These are phyloP conservation scores for Solanum aculeatissimum DNA, from an alignment of 305 asterid species.

Conservation along the genomic window DNA sequence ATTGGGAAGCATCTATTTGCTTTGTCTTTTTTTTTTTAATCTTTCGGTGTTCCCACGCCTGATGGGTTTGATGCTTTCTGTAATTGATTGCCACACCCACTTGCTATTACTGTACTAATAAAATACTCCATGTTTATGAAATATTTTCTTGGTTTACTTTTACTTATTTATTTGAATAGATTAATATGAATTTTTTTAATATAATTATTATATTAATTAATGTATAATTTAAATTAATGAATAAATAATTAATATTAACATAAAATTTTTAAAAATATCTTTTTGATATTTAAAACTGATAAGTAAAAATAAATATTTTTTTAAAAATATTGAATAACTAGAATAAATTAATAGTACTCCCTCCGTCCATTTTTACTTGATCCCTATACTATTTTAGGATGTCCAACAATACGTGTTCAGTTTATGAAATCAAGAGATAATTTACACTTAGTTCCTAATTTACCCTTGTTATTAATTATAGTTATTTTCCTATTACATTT, in stretches of 20 bases:
- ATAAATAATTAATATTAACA: no score
- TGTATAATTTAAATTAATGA: no score
- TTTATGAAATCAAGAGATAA: no score
- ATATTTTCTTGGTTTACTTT: not conserved
- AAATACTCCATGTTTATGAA: not conserved
- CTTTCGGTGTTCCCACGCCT: not conserved
- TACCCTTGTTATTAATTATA: no score
- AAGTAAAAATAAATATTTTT: not conserved
- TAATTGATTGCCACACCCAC: not conserved
- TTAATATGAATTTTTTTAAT: no score
- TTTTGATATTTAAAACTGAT: rapidly evolving
- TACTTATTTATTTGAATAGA: not conserved
- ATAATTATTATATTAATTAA: no score
- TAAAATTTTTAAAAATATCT: no score
- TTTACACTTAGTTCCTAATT: no score
- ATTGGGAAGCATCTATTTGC: not conserved
- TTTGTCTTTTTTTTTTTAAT: not conserved
- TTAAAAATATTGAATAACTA: not conserved
- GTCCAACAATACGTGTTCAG: no score
- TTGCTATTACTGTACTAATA: not conserved
- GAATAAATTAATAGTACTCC: not conserved
- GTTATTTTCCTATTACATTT: no score
- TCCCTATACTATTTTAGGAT: no score
- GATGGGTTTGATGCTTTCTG: not conserved
- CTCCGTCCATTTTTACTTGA: no score